Conservation (phyloP, 306 rosid species). For the Quercus engelmannii region DNA sequence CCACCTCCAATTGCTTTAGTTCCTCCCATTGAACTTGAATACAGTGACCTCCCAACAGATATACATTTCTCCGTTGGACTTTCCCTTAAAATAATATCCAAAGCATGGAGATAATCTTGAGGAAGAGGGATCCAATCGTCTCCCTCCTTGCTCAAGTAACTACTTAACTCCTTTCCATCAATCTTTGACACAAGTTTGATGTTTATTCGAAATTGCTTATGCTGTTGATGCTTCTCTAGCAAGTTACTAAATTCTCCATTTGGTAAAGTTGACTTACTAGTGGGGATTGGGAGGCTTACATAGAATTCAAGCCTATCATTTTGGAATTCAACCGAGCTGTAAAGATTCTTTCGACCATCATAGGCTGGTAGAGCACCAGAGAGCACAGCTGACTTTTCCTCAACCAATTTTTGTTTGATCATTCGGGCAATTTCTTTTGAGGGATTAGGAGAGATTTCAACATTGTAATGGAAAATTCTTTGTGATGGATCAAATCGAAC, state of each 20-base stretch:
- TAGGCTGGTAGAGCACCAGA: slow-evolving; percentile 80
- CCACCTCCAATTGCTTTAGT: slow-evolving; percentile 90
- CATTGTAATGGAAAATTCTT: slow-evolving; percentile 83
- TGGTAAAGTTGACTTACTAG: slow-evolving; percentile 32
- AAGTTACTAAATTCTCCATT: slow-evolving; percentile 38
- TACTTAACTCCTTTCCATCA: slow-evolving; percentile 64
- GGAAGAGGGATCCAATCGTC: slow-evolving; percentile 91
- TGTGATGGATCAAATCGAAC: slow-evolving; percentile 71
- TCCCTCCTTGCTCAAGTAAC: slow-evolving; percentile 71
- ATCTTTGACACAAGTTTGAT: slow-evolving; percentile 80
- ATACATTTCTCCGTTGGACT: slow-evolving; percentile 78
- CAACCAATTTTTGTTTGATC: slow-evolving; percentile 78
- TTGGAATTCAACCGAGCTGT: slow-evolving; percentile 80
- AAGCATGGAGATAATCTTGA: slow-evolving; percentile 94
- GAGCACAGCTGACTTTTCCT: slow-evolving; percentile 54
- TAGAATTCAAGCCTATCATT: slow-evolving; percentile 80
- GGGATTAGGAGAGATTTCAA: slow-evolving; percentile 85
- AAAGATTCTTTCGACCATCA: slow-evolving; percentile 91
- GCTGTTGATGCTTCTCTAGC: slow-evolving; percentile 46
- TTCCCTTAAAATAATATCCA: slow-evolving; percentile 92
- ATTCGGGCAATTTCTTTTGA: slow-evolving; percentile 75
- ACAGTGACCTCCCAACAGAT: slow-evolving; percentile 81
- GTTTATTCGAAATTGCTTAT: slow-evolving; percentile 66
- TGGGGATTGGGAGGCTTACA: slow-evolving; percentile 68
- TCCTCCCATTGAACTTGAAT: slow-evolving; percentile 80